phyloP scores from a whole-genome alignment of 176 grass and related monocot genomes.

The Carex scoparia region DNA sequence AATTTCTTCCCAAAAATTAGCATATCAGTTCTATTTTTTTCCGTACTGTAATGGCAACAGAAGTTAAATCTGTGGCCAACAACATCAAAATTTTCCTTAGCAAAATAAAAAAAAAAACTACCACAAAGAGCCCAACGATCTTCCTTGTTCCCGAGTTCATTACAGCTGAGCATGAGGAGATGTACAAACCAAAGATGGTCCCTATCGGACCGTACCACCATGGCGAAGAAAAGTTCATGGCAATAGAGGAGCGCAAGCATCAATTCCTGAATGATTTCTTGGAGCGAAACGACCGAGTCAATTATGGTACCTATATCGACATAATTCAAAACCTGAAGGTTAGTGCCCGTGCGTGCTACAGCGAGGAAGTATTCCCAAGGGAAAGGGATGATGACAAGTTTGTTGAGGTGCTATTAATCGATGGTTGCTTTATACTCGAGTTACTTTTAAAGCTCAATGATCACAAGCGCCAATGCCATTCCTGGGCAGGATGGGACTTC shows the following conservation, averaged over 20 bases:
- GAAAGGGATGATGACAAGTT: not conserved
- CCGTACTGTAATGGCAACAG: too few relatives aligned
- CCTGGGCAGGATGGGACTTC: conserved; percentile 1
- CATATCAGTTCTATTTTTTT: too few relatives aligned
- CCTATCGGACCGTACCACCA: not conserved
- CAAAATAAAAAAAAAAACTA: not conserved
- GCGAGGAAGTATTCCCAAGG: not conserved
- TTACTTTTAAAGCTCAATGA: not conserved
- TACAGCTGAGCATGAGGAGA: not conserved
- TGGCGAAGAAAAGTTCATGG: not conserved
- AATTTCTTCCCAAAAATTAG: too few relatives aligned
- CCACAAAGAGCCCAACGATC: not conserved
- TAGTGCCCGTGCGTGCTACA: not conserved
- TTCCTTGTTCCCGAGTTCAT: not conserved
- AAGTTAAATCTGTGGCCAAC: too few relatives aligned
- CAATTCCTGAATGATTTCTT: not conserved
- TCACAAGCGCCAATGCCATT: not conserved
- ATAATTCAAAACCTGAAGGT: not conserved
- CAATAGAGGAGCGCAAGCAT: not conserved
- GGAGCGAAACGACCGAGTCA: not conserved
- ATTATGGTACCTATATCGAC: not conserved
- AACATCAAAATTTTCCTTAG: too few relatives aligned
- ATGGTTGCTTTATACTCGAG: conserved; percentile 18
- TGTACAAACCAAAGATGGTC: not conserved
- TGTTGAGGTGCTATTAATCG: not conserved